Base-by-base conservation (phyloP, 768 basidiomycete species). In the Lactifluus hygrophoroides region DNA sequence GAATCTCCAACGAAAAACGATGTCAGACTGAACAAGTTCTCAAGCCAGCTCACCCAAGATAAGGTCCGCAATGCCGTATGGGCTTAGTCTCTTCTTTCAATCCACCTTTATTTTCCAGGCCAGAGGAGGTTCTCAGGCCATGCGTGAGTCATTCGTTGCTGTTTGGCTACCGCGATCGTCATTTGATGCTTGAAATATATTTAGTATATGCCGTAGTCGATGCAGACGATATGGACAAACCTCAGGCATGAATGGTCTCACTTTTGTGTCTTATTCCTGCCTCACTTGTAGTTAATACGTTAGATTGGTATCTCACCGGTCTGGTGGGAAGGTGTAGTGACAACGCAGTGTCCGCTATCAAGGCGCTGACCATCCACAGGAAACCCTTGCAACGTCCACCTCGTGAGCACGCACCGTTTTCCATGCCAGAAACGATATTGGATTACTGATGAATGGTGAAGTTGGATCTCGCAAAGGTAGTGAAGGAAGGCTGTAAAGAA, bases 301-400 rank as follows among this genome's bases (percentile, higher is more conserved):
- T 67, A 91, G 86, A 85, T 94, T 66, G 91, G 91, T 46, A 90
- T 94, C 66, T 88, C 88, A 30, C 85, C 88, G 3, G 79, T 92
- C 52, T 94, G 90, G 90, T 94, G 90, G 89, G 90, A 93, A 79
- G 90, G 90, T 86, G 42, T n/a, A 69, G 67, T 63, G 60, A 10
- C 10, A 49, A 16, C 14, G 42, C 30, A 7, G 14, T 5, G 16
- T 27, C 27, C 21, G 11, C 19, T 21, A 16, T 21, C n/a, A 45
- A 42, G 55, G 21, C 51, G 40, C n/a, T 60, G 54, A 35, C 16
- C 25, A 28, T 51, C 5, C 25, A 17, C 60, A 86, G 88, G 90
- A 38, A 93, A 92, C 69, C 90, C 90, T 3, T 94, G 91, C 69
- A 94, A 94, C 67, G 77, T 77, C 46, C 90, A 93, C 68, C 78